Evolutionary conservation across 164 flowering plant species (phyloP), one percentile per base, ranked within the genome.

Genomic region (Dillenia turbinata): DNA sequence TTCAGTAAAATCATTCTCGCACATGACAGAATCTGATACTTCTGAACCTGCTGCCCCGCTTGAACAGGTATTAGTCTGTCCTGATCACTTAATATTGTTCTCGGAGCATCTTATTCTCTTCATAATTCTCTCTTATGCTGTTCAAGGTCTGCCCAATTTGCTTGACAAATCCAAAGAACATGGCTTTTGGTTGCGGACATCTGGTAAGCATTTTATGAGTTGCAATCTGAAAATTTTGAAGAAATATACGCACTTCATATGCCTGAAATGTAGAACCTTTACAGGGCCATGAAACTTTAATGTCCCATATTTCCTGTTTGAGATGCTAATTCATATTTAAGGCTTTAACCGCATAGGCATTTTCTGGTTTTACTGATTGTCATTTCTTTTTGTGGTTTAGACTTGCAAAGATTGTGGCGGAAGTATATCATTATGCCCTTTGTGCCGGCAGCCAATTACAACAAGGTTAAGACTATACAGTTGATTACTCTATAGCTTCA

Each of bases 161-260:
- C 82, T 79, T 86, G 76, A 82, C 91, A 58, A 88, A 85, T 66
- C 85, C 82, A 19, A 88, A 78, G 78, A 73, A 90, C 75, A 81
- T 88, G 97, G 97, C 97, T 62, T 90, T 90, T 67, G 88, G 86
- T 54, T 90, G 97, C 53, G 97, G 97, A 61, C 97, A 90, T 70
- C 63, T 73, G 78, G 97, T 90, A 72, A 77, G 86, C 49, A 52
- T 66, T 54, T 48, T 33, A 33, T 33, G 40, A 33, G 40, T 33
- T 33, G 40, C 40, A 5, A 33, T 33, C 40, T 33, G 7, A 33
- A 33, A 33, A 33, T 33, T 46, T 6, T 33, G 40, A 33, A 33
- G 40, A 33, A 33, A 33, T 6, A 33, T 33, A 33, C 6, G 7
- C 7, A 33, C 40, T 0, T 33, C 40, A 33, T 33, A 33, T 33